Evolutionary conservation across 495 filamentous ascomycete genomes (phyloP).

Genomic region (Penicillium antarcticum): DNA sequence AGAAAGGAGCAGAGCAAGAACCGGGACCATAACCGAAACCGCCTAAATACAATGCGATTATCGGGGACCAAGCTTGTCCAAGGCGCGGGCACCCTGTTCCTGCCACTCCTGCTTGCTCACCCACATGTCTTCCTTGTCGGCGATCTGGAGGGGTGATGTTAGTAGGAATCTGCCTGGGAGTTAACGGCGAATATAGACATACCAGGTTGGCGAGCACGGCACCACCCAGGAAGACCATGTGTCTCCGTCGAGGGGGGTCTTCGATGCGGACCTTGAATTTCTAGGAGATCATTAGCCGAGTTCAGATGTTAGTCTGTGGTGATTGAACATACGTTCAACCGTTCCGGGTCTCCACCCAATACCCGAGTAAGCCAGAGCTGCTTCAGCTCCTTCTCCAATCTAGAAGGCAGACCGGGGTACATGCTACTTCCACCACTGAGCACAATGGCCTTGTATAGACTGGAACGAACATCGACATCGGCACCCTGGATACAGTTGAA

Average conservation of each 20-base stretch:
- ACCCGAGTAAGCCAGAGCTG: constrained; percentile 96
- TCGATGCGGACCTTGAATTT: constrained; percentile 99
- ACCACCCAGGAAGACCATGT: constrained; percentile 98
- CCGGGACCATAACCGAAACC: not conserved
- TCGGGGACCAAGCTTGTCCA: constrained; percentile 90
- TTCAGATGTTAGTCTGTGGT: too few species aligned
- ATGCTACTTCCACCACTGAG: constrained; percentile 96
- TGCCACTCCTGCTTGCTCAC: constrained; percentile 95
- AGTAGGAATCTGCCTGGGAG: constrained; percentile 1
- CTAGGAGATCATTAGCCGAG: constrained; percentile 37
- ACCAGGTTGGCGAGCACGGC: constrained; percentile 95
- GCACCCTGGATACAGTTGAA: constrained; percentile 98
- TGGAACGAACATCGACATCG: constrained; percentile 89
- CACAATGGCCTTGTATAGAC: constrained; percentile 95
- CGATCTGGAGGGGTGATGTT: constrained; percentile 57
- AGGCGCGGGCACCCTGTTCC: constrained; percentile 79
- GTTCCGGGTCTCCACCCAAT: constrained; percentile 82
- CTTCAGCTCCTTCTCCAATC: constrained; percentile 97
- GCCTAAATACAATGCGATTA: constrained; percentile 29
- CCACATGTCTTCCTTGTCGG: constrained; percentile 98
- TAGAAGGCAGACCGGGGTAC: constrained; percentile 93
- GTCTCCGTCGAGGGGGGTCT: constrained; percentile 89
- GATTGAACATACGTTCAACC: constrained; percentile 62
- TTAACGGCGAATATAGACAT: constrained; percentile 24
- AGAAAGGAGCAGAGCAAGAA: constrained; percentile 16